Percentiles rank a stretch among this genome's conserved stretches.
phyloP scores from a whole-genome alignment of 2,329 filamentous ascomycete species.

The Stemphylium vesicarium region DNA sequence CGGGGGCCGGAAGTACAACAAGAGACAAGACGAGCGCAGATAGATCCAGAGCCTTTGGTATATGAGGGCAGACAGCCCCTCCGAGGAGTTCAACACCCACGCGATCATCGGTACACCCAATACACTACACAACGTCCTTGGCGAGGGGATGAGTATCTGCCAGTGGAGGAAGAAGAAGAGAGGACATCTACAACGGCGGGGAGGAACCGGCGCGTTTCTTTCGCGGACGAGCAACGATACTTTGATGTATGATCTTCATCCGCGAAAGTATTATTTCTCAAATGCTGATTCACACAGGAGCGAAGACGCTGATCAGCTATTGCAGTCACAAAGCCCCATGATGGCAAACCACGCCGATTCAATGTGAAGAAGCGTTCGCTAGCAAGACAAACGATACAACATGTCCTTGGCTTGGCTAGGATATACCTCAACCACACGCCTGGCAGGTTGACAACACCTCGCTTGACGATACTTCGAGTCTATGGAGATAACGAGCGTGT shows the following conservation, averaged over 20 bases:
- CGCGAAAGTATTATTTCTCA: background rate
- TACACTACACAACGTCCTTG: background rate
- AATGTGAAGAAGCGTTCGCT: too few species aligned
- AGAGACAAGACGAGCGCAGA: background rate
- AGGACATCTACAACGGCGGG: background rate
- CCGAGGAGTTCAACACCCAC: background rate
- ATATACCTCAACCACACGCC: too few species aligned
- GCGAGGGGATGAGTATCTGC: background rate
- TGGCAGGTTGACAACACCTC: too few species aligned
- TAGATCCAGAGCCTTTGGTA: background rate
- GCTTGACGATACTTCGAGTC: background rate
- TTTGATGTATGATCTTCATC: background rate
- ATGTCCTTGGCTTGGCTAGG: too few species aligned
- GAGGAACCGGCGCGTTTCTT: background rate
- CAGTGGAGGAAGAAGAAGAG: background rate
- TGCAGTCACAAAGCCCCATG: too few species aligned
- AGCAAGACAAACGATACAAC: too few species aligned
- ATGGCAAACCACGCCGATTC: too few species aligned
- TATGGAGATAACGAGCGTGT: background rate
- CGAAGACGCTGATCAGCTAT: background rate
- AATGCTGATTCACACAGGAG: background rate
- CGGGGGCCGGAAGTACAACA: background rate
- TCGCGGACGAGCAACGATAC: background rate
- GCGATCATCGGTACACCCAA: too few species aligned
- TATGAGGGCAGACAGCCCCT: background rate